Base-by-base conservation (phyloP, 2,329 filamentous ascomycete genomes). In the Penicillium janthinellum region DNA sequence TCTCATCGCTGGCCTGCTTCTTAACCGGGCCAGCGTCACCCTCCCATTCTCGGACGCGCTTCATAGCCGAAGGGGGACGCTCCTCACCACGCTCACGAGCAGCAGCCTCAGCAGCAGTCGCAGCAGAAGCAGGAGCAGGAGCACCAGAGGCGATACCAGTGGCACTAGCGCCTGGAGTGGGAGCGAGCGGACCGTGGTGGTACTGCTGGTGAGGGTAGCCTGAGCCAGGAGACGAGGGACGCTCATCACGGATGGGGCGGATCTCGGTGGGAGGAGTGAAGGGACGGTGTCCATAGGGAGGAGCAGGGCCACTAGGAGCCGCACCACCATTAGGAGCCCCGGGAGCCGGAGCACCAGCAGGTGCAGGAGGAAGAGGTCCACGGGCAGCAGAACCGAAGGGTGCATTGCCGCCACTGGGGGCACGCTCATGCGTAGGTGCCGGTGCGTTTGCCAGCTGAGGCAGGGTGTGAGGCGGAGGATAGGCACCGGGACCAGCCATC, bases 41-140 rank as follows among this genome's bases (percentile, higher is more conserved):
- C 67, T 98, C 95, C 93, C 95, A 97, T 71, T 98, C 95, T 51
- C 93, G 88, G 74, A 88, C 84, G 59, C 95, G 87, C 83, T 99
- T 99, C 58, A 91, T 82, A 2, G 82, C 90, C 39, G 92, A 96
- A 1, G 89, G 78, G 17, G 92, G 91, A n/a, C 92, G 86, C 44
- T 88, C 86, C 57, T 96, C 90, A 62, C 51, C 59, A 28, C 83
- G 76, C 50, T 88, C 85, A 54, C 86, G 89, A 60, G 85, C 82
- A 25, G 86, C 85, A 60, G 86, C 84, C 70, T 94, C 89, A 49
- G 89, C 88, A 48, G 89, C 86, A 59, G 86, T 87, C 38, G 86
- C 76, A 52, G 87, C 86, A 61, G 86, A 85, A 34, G 88, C 84
- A 64, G 88, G 88, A 12, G 85, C 75, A 52, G 89, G 87, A 22